Evolutionary conservation across 805 yeast genomes (phyloP), one percentile per base, ranked within the genome.

Genomic region (Myxozyma mucilagina): DNA sequence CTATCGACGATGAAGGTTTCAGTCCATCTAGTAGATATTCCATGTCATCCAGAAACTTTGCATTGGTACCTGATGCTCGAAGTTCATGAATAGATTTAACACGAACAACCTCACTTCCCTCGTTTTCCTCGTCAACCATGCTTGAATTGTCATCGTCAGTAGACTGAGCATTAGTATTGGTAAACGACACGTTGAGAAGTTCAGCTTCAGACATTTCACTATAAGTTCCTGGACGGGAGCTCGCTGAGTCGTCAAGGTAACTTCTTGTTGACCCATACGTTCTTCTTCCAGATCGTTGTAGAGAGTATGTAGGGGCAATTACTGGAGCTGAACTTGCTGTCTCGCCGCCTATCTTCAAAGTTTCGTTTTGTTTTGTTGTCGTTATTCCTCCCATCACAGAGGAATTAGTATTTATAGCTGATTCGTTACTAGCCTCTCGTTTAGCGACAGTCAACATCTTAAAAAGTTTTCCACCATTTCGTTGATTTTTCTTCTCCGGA

Each of bases 1-100:
- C 50, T 6, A n/a, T 8, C 5, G 45, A 18, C n/a, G 66, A 14
- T 4, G 16, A 45, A 4, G 50, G 56, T 4, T 34, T 29, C 5
- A 65, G 47, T 6, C 68, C 67, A 9, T 67, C 69, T 11, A 67
- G 60, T 14, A 67, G 49, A 36, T 67, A 66, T 32, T 67, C 69
- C 57, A 67, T 59, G 35, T 67, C 69, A 52, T 67, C 69, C 11
- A 58, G 13, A 11, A 64, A 58, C 32, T 68, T 66, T 10, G 63
- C 53, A 31, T 67, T 66, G 20, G 47, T 49, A 2, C 69, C 69
- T 10, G 69, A 61, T 35, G 62, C 65, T 5, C 69, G 67, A 8
- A 67, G 58, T 18, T 67, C 69, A 32, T 67, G 67, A 42, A 66
- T 61, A 13, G 67, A 59, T 42, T 59, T 63, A 29, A 64, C 62